phyloP scores from a whole-genome alignment of 805 yeast species.

The Hanseniaspora meyeri region DNA sequence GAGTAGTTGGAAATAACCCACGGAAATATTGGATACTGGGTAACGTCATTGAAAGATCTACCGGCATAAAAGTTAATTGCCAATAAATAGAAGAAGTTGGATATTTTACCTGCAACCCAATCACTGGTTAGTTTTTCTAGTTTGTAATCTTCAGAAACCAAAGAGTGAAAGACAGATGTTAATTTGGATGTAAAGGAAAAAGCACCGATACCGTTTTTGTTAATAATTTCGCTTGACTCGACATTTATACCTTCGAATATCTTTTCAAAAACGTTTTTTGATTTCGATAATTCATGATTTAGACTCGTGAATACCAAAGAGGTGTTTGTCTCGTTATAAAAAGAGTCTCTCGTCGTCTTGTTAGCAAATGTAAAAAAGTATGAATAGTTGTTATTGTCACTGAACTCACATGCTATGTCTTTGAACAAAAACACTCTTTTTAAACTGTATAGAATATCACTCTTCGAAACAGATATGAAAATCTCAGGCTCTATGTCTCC shows the following conservation, averaged over 20 bases:
- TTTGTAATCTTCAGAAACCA: conserved; percentile 29
- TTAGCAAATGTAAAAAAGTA: conserved; percentile 53
- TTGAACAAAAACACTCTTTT: conserved; percentile 65
- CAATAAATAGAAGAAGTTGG: conserved; percentile 74
- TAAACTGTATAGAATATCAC: conserved; percentile 49
- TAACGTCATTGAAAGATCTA: conserved; percentile 73
- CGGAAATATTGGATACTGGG: conserved; percentile 86
- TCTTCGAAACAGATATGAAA: conserved; percentile 48
- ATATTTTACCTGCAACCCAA: conserved; percentile 69
- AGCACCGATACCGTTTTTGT: conserved; percentile 26
- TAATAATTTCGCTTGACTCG: conserved; percentile 25
- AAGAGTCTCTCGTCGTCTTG: conserved; percentile 41
- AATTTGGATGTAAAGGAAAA: conserved; percentile 33
- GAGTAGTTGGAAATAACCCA: conserved; percentile 80
- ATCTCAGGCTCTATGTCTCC: conserved; percentile 25
- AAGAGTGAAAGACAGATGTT: conserved; percentile 27
- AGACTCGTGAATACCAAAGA: conserved; percentile 34
- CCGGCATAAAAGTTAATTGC: conserved; percentile 76
- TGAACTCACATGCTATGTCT: conserved; percentile 70
- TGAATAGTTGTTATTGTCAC: conserved; percentile 62
- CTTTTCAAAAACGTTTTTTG: conserved; percentile 31
- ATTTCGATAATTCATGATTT: conserved; percentile 35
- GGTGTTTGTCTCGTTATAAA: conserved; percentile 38
- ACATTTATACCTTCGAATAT: conserved; percentile 39
- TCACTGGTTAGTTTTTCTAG: conserved; percentile 44